These are phyloP conservation scores for Lasiodiplodia citricola DNA, from an alignment of 2,329 filamentous ascomycete genomes.

Conservation along the genomic window DNA sequence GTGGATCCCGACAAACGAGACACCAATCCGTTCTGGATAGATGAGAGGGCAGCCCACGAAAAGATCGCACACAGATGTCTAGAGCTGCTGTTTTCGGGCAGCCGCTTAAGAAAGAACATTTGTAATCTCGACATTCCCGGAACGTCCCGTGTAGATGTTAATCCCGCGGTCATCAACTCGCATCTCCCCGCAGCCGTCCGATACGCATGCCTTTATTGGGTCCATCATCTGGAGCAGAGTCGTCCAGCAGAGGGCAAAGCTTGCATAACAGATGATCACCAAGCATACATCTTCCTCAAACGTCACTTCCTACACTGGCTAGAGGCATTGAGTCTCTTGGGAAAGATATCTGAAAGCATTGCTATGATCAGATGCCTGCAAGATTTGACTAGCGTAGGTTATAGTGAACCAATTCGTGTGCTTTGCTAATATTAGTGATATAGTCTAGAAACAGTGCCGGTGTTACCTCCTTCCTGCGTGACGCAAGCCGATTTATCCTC, in stretches of 20 bases:
- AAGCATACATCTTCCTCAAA: conserved; percentile 44
- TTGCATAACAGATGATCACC: conserved; percentile 35
- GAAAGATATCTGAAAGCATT: conserved; percentile 33
- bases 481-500: conserved; percentile 42
- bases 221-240: conserved; percentile 39
- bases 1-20: conserved; percentile 29
- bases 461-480: conserved; percentile 34
- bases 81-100: conserved; percentile 38
- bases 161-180: conserved; percentile 26
- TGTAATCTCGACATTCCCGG: conserved; percentile 40
- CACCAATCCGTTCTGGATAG: conserved; percentile 43
- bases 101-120: conserved; percentile 43
- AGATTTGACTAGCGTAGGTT: conserved; percentile 29
- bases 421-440: background rate
- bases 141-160: conserved; percentile 29
- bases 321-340: conserved; percentile 48
- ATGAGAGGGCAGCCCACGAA: conserved; percentile 42
- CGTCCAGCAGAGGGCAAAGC: conserved; percentile 26
- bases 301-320: conserved; percentile 52
- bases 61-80: conserved; percentile 44
- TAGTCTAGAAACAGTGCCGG: conserved; percentile 27
- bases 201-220: conserved; percentile 52
- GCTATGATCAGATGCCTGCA: conserved; percentile 30
- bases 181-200: conserved; percentile 31
- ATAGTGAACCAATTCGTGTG: conserved; percentile 2